Evolutionary conservation across 257 asterid species (phyloP), one percentile per base, ranked within the genome.

Genomic region (Pogostemon cablin): DNA sequence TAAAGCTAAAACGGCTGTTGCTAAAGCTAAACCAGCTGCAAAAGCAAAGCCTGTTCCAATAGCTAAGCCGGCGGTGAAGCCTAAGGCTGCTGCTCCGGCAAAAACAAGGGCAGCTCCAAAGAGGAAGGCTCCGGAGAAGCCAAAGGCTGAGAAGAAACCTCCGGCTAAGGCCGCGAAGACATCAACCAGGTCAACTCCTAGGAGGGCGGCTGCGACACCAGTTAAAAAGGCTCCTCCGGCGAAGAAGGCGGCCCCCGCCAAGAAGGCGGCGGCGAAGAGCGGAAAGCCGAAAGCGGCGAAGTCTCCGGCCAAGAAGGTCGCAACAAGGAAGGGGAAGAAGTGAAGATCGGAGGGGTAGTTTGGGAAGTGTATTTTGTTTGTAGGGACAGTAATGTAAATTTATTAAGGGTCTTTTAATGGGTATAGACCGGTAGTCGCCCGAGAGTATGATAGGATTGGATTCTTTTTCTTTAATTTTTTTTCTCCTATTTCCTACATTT

Each of bases 111-210:
- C 83, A 0, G 86, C 81, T 3, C 58, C 79, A 1, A 87, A 87
- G 79, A 73, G 89, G 65, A 88, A 84, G 75, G 85, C 84, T 1
- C 83, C 85, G 6, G 88, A 78, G 71, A 85, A 72, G 74, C 32
- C 81, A 2, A 79, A 79, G 77, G 69, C 74, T 40, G 85, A 75
- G 71, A 85, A 80, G 73, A 82, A 82, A 54, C 81, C 75, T 32
- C 81, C 84, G 0, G 86, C 87, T 2, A 88, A 88, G 81, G 92
- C 57, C 5, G 77, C 88, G 1, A 86, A 54, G 71, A 84, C 87
- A 0, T 57, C 87, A 11, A 76, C 86, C 0, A 82, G 86, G 77
- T 54, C 88, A 10, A 81, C 86, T 9, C 95, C 95, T 6, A 81
- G 78, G 81, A 82, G 77, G 77, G 80, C 73, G 1, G 77, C 81